These are phyloP conservation scores for Ascochyta rabiei DNA, from an alignment of 2,329 filamentous ascomycete species.

Conservation along the genomic window DNA sequence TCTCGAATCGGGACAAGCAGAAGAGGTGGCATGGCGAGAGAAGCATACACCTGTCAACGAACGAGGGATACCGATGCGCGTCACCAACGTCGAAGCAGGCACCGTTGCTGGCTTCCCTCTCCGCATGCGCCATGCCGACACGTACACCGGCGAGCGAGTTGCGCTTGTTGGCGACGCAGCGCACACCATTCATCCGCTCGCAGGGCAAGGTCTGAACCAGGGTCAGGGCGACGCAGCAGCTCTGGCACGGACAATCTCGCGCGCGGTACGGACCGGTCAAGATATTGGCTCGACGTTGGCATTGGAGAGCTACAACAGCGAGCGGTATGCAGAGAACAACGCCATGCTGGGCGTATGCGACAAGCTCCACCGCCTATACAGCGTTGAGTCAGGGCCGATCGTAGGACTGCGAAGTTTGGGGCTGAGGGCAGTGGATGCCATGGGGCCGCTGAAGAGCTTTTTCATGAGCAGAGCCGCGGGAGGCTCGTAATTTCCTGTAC, in stretches of 20 bases:
- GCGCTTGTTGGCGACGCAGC: constrained; percentile 93
- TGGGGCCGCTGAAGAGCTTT: constrained; percentile 79
- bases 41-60: constrained; percentile 67
- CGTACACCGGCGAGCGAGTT: constrained; percentile 87
- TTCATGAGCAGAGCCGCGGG: constrained; percentile 74
- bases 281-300: constrained; percentile 82
- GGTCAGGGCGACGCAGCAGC: constrained; percentile 88
- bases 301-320: constrained; percentile 79
- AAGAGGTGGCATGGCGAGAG: constrained; percentile 85
- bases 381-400: constrained; percentile 77
- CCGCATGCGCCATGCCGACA: constrained; percentile 89
- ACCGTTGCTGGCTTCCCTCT: constrained; percentile 90
- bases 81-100: constrained; percentile 74
- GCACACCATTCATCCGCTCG: constrained; percentile 92
- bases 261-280: constrained; percentile 80
- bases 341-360: constrained; percentile 80
- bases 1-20: constrained; percentile 57
- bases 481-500: constrained; percentile 27
- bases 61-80: constrained; percentile 64
- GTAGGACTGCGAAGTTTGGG: constrained; percentile 81
- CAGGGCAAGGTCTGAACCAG: constrained; percentile 92
- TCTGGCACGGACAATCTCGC: constrained; percentile 74
- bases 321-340: constrained; percentile 82
- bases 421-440: constrained; percentile 73
- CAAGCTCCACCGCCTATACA: constrained; percentile 91